Evolutionary conservation across 2,329 filamentous ascomycete species (phyloP).

Genomic region (Colletotrichum musae): DNA sequence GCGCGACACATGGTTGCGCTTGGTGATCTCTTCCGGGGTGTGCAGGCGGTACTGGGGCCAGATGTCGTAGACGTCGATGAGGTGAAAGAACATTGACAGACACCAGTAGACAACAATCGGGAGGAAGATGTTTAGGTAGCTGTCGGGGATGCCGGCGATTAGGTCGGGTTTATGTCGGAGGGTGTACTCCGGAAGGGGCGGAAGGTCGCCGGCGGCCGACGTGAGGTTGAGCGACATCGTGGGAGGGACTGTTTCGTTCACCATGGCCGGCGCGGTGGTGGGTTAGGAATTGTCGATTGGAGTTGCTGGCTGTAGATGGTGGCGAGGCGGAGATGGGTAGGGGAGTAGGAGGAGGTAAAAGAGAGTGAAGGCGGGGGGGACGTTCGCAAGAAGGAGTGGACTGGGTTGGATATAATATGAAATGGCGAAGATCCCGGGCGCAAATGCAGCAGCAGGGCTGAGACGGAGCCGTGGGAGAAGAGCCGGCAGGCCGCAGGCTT

Average conservation of each 20-base stretch:
- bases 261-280: constrained; percentile 50
- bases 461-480: constrained; percentile 21
- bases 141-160: constrained; percentile 84
- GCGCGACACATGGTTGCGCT: constrained; percentile 88
- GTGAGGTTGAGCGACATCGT: constrained; percentile 66
- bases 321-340: not conserved
- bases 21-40: constrained; percentile 90
- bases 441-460: constrained; percentile 39
- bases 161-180: constrained; percentile 79
- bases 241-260: constrained; percentile 53
- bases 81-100: constrained; percentile 88
- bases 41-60: constrained; percentile 95
- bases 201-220: constrained; percentile 73
- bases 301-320: not conserved
- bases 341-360: not conserved
- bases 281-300: not conserved
- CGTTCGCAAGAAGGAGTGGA: constrained; percentile 20
- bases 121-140: constrained; percentile 80
- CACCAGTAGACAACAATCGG: constrained; percentile 92
- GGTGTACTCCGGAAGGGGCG: constrained; percentile 88
- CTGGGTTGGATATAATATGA: constrained; percentile 23
- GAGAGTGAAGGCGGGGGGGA: constrained; percentile 7
- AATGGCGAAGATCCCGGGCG: constrained; percentile 27
- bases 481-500: constrained; percentile 22
- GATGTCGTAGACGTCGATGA: constrained; percentile 86